These are phyloP conservation scores for Cylindrodendrum hubeiense DNA, from an alignment of 2,329 filamentous ascomycete species.

Conservation along the genomic window DNA sequence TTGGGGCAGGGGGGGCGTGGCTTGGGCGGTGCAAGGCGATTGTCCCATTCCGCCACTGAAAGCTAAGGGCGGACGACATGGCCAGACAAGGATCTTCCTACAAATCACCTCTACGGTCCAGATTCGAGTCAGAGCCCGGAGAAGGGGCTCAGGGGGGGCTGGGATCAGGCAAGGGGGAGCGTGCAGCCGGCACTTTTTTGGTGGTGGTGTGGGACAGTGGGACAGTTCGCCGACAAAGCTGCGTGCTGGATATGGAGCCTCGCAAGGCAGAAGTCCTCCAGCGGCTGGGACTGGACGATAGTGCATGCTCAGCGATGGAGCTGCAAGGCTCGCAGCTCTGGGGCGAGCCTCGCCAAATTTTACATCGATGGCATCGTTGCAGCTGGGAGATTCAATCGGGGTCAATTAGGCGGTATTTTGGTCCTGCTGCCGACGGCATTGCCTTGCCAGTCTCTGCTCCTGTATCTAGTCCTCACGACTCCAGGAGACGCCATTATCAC, in stretches of 20 bases:
- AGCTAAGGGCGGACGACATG: constrained; percentile 19
- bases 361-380: constrained; percentile 24
- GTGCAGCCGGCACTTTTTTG: constrained; percentile 13
- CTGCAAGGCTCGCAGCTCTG: constrained; percentile 37
- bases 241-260: constrained; percentile 24
- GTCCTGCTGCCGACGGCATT: not conserved
- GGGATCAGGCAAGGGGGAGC: not conserved
- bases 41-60: not conserved
- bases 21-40: not conserved
- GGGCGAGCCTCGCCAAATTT: constrained; percentile 34
- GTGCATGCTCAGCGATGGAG: constrained; percentile 38
- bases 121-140: constrained; percentile 19
- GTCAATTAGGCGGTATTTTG: constrained; percentile 32
- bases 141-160: not conserved
- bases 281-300: constrained; percentile 44
- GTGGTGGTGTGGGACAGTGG: constrained; percentile 26
- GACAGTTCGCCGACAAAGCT: constrained; percentile 18
- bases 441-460: constrained; percentile 6
- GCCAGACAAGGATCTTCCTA: constrained; percentile 10
- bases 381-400: constrained; percentile 33
- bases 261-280: constrained; percentile 43
- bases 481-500: constrained; percentile 21
- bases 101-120: constrained; percentile 1
- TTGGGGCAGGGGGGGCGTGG: constrained; percentile 2
- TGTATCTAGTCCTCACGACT: constrained; percentile 44